Base-by-base conservation (phyloP, 257 asterid genomes). In the Eucommia ulmoides region DNA sequence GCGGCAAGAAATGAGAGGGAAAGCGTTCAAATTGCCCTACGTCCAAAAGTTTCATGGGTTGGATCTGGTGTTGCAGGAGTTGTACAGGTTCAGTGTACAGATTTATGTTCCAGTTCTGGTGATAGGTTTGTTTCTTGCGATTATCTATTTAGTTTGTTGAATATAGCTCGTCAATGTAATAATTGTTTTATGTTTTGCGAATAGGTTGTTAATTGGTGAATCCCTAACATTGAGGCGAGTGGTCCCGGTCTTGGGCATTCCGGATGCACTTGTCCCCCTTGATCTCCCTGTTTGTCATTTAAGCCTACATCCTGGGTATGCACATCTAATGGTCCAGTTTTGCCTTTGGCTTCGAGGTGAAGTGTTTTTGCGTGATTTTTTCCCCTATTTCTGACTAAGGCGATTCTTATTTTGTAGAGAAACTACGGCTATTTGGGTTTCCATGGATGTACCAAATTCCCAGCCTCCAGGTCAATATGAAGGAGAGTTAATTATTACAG, bases 1-100 rank as follows among this genome's bases (percentile, higher is more conserved):
- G 93, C 93, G 45, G 96, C 98, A 45, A 77, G 98, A 67, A 89
- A 89, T 72, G 98, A 86, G 81, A 82, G 96, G 78, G 98, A 89
- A 70, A 85, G 80, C 69, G 75, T 83, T 54, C 98, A 89, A 73
- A 65, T 89, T 54, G 96, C 92, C 53, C 42, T 81, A 68, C 93
- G 96, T 45, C 98, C 98, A 23, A 89, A 86, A 77, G 83, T 80
- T 61, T 89, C 93, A 45, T 89, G 98, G 98, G 79, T 79, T 56
- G 86, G 83, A 49, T 71, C 81, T 58, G 62, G 66, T 58, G 54
- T 71, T 55, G 96, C 98, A 18, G 98, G 98, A 50, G 62, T 76
- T 20, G 77, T 86, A 59, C 93, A 80, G 76, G 67, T 89, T 55
- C 96, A 78, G 45, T 86, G 84, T 48, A 69, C 64, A 61, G 93